Conservation (phyloP, 768 basidiomycete genomes). For the Ramaria sp. region DNA sequence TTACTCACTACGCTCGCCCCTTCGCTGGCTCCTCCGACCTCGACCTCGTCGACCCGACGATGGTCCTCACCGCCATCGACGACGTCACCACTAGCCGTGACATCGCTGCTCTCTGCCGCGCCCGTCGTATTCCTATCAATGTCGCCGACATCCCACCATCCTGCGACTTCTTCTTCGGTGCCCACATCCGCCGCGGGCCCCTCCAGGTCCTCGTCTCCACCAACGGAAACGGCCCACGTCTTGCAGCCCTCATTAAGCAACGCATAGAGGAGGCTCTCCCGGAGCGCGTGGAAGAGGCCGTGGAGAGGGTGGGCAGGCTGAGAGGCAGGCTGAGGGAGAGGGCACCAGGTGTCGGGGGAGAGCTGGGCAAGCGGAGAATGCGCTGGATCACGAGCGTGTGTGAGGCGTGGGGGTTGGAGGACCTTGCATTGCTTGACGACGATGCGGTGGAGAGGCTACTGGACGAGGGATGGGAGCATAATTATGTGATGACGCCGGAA, state of each 20-base stretch:
- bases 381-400: conserved; percentile 85
- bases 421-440: conserved; percentile 63
- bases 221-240: conserved; percentile 83
- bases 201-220: conserved; percentile 96
- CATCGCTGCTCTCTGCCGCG: conserved; percentile 64
- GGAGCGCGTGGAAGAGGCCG: conserved; percentile 61
- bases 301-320: conserved; percentile 69
- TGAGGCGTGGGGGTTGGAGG: conserved; percentile 76
- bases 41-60: conserved; percentile 59
- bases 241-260: conserved; percentile 75
- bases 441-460: conserved; percentile 53
- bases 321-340: conserved; percentile 62
- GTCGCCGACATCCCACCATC: conserved; percentile 92
- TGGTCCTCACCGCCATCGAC: conserved; percentile 93
- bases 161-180: conserved; percentile 99
- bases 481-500: conserved; percentile 31
- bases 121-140: conserved; percentile 74
- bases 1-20: conserved; percentile 61
- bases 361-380: conserved; percentile 73
- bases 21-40: conserved; percentile 62
- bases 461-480: conserved; percentile 79
- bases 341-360: conserved; percentile 76
- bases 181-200: conserved; percentile 81
- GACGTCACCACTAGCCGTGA: conserved; percentile 58
- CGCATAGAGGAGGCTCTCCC: conserved; percentile 62